Evolutionary conservation across 352 stramenopile genomes (phyloP), one percentile per base, ranked within the genome.

Genomic region (Peronospora destructor): DNA sequence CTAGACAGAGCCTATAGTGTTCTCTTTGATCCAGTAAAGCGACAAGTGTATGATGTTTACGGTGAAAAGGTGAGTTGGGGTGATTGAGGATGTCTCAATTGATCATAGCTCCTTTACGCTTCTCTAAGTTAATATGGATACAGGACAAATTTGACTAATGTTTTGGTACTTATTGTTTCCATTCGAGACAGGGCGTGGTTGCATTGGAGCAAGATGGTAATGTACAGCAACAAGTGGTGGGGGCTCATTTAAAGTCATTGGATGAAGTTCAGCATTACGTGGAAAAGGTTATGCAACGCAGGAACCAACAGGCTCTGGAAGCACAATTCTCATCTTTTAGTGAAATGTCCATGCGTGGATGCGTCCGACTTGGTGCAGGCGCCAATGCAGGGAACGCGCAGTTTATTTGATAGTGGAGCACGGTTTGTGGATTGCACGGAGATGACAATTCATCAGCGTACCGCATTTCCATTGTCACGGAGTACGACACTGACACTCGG

Each of bases 1-100:
- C 54, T 92, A 30, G 78, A 92, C 56, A 64, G 78, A 39, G 81
- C 81, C 1, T 92, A 92, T 70, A 90, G 90, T 50, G 77, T 92
- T 44, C 67, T 92, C 2, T 77, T 53, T 32, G 80, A 88, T 40
- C 78, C 74, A 3, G 53, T 83, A 6, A 77, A 68, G 59, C 78
- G 78, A 30, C 61, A 68, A 19, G 76, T 80, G 40, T 92, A 92
- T 61, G 78, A 89, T 56, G 53, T 83, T 33, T 88, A 87, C 57
- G 81, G 81, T 41, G 81, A 92, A 48, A 69, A 68, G 55, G 69
- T 79, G 23, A 35, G 17, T n/a, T n/a, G n/a, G 0, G 13, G 8
- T 6, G 10, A 61, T 37, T 1, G 7, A 33, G 30, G 34, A 17
- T 21, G 19, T 21, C 19, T 21, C 3, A 3, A 21, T 21, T 11